Conservation (phyloP, 75 land plant genomes). For the Adiantum capillusveneris region DNA sequence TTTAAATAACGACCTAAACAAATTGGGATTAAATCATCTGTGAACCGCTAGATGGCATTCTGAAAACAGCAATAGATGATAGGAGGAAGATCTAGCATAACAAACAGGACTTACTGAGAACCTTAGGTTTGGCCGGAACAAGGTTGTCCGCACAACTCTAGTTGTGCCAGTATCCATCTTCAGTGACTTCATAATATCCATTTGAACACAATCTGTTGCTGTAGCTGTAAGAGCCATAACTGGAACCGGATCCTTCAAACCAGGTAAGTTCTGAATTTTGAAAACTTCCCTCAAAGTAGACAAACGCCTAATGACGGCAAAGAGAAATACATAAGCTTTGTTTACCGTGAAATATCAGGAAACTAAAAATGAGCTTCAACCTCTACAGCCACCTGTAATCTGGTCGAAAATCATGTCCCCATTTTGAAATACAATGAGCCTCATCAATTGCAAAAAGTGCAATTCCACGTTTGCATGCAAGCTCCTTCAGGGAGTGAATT, state of each 20-base stretch:
- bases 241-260: slow-evolving; percentile 51
- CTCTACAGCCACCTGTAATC: slow-evolving; percentile 46
- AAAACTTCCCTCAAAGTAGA: slow-evolving; percentile 64
- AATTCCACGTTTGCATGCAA: slow-evolving; percentile 55
- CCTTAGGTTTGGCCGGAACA: slow-evolving; percentile 71
- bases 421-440: slow-evolving; percentile 80
- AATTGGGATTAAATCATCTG: too few relatives aligned
- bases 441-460: slow-evolving; percentile 81
- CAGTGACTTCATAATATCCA: slow-evolving; percentile 66
- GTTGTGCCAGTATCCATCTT: slow-evolving; percentile 42
- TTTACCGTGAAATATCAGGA: too few relatives aligned
- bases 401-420: slow-evolving; percentile 92
- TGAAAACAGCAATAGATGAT: too few relatives aligned
- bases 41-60: too few relatives aligned
- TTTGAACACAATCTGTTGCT: slow-evolving; percentile 66
- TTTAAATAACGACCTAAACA: too few relatives aligned
- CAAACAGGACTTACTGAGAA: slow-evolving; percentile 52
- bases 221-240: slow-evolving; percentile 94
- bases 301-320: slow-evolving; percentile 74
- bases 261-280: slow-evolving; percentile 30
- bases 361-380: too few relatives aligned
- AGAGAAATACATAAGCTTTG: too few relatives aligned
- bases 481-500: slow-evolving; percentile 40
- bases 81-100: not conserved
- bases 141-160: slow-evolving; percentile 59